Evolutionary conservation across 495 filamentous ascomycete species (phyloP), one percentile per base, ranked within the genome.

Genomic region (Penicillium simplicissimum): DNA sequence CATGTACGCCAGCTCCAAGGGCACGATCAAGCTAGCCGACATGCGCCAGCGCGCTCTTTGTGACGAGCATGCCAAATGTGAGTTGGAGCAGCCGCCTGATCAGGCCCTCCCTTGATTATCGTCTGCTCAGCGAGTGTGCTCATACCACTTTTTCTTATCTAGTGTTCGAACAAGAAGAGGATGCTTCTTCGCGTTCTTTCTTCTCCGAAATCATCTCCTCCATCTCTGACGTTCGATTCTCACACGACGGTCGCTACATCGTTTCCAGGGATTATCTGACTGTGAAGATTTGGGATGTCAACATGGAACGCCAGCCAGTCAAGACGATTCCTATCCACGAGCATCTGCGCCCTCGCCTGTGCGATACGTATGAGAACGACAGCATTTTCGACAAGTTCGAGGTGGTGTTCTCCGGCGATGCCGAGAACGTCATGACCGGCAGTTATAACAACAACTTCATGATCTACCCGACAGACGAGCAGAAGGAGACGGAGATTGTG

Each of bases 371-470:
- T 71, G 95, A 98, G 76, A 98, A 98, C 64, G 95, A 98, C 72
- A 96, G 92, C 75, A 98, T 98, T 71, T 98, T 98, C 69, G 95
- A 98, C 82, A 98, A 98, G 75, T 98, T 98, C 65, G 95, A 98
- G 78, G 95, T 98, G 58, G 96, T 98, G 40, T 98, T 98, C 77
- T 97, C 94, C 4, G 95, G 95, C 15, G 95, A 98, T 74, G 92
- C 92, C 9, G 94, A 96, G 81, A 97, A 98, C 69, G 95, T 98
- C 60, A 98, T 98, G 95, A 98, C 95, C 7, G 95, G 95, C 66
- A 96, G 91, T 73, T 98, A 98, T 82, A 98, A 98, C 85, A 98
- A 98, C 79, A 98, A 98, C 79, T 98, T 98, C 82, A 98, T 98
- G 95, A 98, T 98, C 67, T 98, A 98, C 76, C 95, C 95, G 1